Percentiles rank a stretch among this genome's conserved stretches.
Conservation (phyloP, 768 basidiomycete genomes). For the Trametes villosa region DNA sequence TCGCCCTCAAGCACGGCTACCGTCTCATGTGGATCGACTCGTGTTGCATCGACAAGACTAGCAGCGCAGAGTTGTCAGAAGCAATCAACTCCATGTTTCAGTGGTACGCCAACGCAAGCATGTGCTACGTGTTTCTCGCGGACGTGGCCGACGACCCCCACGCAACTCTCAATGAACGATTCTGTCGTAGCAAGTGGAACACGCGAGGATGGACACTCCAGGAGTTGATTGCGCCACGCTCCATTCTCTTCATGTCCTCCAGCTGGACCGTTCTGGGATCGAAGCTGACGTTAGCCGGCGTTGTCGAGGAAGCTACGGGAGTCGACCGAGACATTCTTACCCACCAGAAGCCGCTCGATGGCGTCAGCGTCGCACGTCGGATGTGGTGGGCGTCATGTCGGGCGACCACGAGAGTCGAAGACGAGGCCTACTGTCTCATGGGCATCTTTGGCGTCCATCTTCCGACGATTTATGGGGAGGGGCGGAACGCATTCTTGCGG, state of each 20-base stretch:
- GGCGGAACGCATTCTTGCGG: slow-evolving; percentile 1
- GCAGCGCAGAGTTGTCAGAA: slow-evolving; percentile 15
- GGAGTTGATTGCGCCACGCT: slow-evolving; percentile 6
- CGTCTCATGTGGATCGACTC: slow-evolving; percentile 14
- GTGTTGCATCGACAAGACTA: slow-evolving; percentile 19
- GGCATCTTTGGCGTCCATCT: slow-evolving; percentile 16
- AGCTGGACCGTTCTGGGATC: slow-evolving; percentile 5
- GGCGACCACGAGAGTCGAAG: slow-evolving; percentile 9
- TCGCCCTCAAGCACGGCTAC: background rate
- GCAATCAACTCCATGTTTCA: slow-evolving; percentile 15
- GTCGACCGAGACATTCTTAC: background rate
- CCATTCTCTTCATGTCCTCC: background rate
- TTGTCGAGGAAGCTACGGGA: slow-evolving; percentile 3
- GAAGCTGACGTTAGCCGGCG: background rate
- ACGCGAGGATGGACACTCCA: slow-evolving; percentile 9
- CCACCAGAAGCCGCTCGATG: background rate
- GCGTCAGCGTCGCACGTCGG: slow-evolving; percentile 8
- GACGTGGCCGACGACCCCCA: slow-evolving; percentile 2
- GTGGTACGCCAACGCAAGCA: slow-evolving; percentile 3
- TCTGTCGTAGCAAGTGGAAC: slow-evolving; percentile 6
- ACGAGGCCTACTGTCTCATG: slow-evolving; percentile 15
- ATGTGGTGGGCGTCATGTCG: slow-evolving; percentile 14
- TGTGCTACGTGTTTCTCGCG: slow-evolving; percentile 8
- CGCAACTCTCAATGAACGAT: background rate
- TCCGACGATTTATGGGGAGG: slow-evolving; percentile 8